Evolutionary conservation across 2,329 filamentous ascomycete genomes (phyloP).

Genomic region (Colletotrichum viniferum): DNA sequence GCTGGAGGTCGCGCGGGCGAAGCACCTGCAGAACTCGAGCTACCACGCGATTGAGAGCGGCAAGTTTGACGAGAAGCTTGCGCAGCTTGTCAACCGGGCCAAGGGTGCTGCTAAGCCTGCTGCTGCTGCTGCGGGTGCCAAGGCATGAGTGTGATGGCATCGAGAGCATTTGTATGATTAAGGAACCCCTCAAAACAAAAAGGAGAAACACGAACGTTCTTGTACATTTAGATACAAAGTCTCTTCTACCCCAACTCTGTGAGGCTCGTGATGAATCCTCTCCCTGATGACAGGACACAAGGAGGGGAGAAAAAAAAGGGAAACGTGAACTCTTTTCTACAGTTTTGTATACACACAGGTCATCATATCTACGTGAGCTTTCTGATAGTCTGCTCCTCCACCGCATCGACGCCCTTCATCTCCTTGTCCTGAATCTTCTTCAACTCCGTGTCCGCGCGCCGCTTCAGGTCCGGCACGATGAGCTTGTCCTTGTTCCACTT

Average conservation of each 20-base stretch:
- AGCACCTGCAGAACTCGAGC: slow-evolving; percentile 41
- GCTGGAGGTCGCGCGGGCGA: slow-evolving; percentile 36
- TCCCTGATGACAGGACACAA: neutral
- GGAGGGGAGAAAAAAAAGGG: neutral
- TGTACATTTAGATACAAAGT: slow-evolving; percentile 14
- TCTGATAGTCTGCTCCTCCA: slow-evolving; percentile 53
- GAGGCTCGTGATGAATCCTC: neutral
- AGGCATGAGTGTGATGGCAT: slow-evolving; percentile 10
- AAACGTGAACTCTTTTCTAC: neutral
- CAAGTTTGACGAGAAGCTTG: slow-evolving; percentile 44
- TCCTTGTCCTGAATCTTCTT: slow-evolving; percentile 58
- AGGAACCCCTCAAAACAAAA: neutral
- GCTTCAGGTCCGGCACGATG: slow-evolving; percentile 52
- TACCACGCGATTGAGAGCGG: slow-evolving; percentile 37
- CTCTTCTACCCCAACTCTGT: slow-evolving; percentile 8
- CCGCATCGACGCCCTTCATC: slow-evolving; percentile 53
- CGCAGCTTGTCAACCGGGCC: slow-evolving; percentile 30
- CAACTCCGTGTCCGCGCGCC: slow-evolving; percentile 50
- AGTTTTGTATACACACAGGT: neutral
- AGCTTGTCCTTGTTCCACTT: slow-evolving; percentile 50
- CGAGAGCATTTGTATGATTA: slow-evolving; percentile 7
- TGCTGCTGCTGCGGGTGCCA: slow-evolving; percentile 17
- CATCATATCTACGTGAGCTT: slow-evolving; percentile 35
- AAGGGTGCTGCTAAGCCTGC: slow-evolving; percentile 24
- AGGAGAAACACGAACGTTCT: neutral